Conservation (phyloP, 2,329 filamentous ascomycete genomes). For the Tricladium varicosporioides region DNA sequence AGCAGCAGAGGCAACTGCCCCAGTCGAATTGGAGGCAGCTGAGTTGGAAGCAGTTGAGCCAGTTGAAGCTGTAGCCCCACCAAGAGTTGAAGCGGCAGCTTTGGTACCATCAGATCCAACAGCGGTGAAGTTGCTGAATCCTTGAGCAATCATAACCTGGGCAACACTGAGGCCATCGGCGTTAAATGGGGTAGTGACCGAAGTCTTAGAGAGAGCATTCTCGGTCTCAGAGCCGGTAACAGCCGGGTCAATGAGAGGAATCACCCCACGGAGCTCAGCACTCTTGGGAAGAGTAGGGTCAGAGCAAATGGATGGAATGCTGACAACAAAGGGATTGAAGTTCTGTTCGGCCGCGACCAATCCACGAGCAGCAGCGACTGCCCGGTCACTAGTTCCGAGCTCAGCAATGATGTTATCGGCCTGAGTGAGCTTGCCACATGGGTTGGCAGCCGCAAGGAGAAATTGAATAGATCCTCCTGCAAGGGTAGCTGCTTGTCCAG, state of each 20-base stretch:
- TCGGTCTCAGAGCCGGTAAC: constrained; percentile 54
- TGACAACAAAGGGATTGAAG: constrained; percentile 65
- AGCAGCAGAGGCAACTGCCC: not conserved
- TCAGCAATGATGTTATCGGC: constrained; percentile 62
- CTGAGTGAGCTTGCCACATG: constrained; percentile 63
- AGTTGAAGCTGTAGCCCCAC: constrained; percentile 21
- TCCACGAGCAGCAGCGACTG: constrained; percentile 59
- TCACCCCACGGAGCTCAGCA: constrained; percentile 59
- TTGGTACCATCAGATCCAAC: constrained; percentile 36
- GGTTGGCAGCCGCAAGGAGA: constrained; percentile 62
- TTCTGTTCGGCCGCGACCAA: constrained; percentile 70
- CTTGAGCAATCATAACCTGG: constrained; percentile 58
- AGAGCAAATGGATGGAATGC: constrained; percentile 60
- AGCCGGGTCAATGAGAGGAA: constrained; percentile 65
- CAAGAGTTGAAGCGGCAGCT: constrained; percentile 35
- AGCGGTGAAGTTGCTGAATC: constrained; percentile 60
- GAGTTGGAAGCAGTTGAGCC: constrained; percentile 2
- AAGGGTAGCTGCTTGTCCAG: constrained; percentile 62
- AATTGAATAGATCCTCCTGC: constrained; percentile 59
- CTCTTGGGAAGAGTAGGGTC: constrained; percentile 62
- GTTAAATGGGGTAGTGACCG: constrained; percentile 51
- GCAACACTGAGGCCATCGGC: constrained; percentile 64
- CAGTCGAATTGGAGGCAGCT: constrained; percentile 1
- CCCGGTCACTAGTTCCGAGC: constrained; percentile 58
- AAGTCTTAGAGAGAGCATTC: constrained; percentile 58